These are phyloP conservation scores for Corinectria fuckeliana DNA, from an alignment of 2,329 filamentous ascomycete genomes.

Conservation along the genomic window DNA sequence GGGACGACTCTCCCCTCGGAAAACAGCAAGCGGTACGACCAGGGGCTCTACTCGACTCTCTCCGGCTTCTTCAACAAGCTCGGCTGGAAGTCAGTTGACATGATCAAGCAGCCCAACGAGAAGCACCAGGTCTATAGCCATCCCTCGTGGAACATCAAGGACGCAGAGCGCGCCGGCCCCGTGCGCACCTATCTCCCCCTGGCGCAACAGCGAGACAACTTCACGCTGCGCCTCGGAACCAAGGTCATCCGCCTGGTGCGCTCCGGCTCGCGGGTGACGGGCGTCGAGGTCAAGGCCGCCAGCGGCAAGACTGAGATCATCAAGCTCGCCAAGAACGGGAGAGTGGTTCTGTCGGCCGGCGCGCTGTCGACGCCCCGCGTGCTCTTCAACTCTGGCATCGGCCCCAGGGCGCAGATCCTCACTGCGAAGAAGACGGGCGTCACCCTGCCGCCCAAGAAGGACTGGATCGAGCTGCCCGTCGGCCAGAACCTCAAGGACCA, in stretches of 20 bases:
- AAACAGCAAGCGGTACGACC: slow-evolving; percentile 71
- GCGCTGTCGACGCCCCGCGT: slow-evolving; percentile 72
- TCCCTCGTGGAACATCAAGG: slow-evolving; percentile 70
- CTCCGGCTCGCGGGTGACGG: slow-evolving; percentile 64
- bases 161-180: slow-evolving; percentile 72
- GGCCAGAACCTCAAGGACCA: slow-evolving; percentile 64
- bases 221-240: slow-evolving; percentile 69
- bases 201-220: slow-evolving; percentile 65
- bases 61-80: slow-evolving; percentile 62
- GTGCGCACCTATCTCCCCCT: slow-evolving; percentile 72
- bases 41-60: slow-evolving; percentile 68
- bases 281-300: slow-evolving; percentile 66
- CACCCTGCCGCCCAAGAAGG: slow-evolving; percentile 54
- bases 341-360: slow-evolving; percentile 71
- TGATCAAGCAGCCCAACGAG: slow-evolving; percentile 63
- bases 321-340: slow-evolving; percentile 64
- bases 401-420: slow-evolving; percentile 64
- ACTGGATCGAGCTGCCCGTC: slow-evolving; percentile 64
- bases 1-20: slow-evolving; percentile 66
- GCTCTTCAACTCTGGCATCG: slow-evolving; percentile 66
- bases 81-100: slow-evolving; percentile 68
- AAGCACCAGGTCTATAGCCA: slow-evolving; percentile 72
- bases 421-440: slow-evolving; percentile 57
- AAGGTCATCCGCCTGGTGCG: slow-evolving; percentile 69
- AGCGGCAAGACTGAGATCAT: slow-evolving; percentile 60